phyloP scores from a whole-genome alignment of 495 filamentous ascomycete species.

The Astrothelium subdiscretum region DNA sequence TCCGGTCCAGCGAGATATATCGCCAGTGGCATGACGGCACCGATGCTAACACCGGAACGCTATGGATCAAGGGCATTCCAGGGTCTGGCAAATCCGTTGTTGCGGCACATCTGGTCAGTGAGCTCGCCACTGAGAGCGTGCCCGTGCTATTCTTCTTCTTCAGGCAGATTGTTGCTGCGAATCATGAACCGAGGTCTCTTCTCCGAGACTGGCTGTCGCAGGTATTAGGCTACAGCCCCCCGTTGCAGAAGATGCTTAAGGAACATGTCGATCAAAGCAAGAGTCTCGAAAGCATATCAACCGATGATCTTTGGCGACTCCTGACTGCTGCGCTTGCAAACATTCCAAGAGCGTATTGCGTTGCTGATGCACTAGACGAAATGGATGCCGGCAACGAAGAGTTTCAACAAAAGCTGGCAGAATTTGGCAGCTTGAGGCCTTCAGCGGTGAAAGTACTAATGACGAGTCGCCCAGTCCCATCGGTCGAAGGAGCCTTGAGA shows the following conservation, averaged over 20 bases:
- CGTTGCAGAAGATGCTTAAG: slow-evolving; percentile 30
- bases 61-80: slow-evolving; percentile 42
- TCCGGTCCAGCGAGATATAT: slow-evolving; percentile 26
- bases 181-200: slow-evolving; percentile 31
- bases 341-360: slow-evolving; percentile 28
- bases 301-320: neutral
- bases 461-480: slow-evolving; percentile 31
- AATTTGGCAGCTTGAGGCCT: slow-evolving; percentile 30
- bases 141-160: slow-evolving; percentile 46
- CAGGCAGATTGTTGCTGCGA: slow-evolving; percentile 39
- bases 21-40: slow-evolving; percentile 30
- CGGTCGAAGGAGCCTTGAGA: slow-evolving; percentile 22
- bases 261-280: slow-evolving; percentile 21
- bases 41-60: slow-evolving; percentile 21
- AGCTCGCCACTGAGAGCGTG: slow-evolving; percentile 19
- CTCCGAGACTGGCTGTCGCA: slow-evolving; percentile 36
- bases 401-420: slow-evolving; percentile 26
- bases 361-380: slow-evolving; percentile 41
- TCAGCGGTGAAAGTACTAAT: slow-evolving; percentile 32
- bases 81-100: slow-evolving; percentile 43
- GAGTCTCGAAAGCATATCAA: neutral
- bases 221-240: slow-evolving; percentile 30
- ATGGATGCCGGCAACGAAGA: slow-evolving; percentile 31
- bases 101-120: slow-evolving; percentile 29
- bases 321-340: slow-evolving; percentile 7